Evolutionary conservation across 305 asterid species (phyloP).

Genomic region (Solanum aculeatissimum): DNA sequence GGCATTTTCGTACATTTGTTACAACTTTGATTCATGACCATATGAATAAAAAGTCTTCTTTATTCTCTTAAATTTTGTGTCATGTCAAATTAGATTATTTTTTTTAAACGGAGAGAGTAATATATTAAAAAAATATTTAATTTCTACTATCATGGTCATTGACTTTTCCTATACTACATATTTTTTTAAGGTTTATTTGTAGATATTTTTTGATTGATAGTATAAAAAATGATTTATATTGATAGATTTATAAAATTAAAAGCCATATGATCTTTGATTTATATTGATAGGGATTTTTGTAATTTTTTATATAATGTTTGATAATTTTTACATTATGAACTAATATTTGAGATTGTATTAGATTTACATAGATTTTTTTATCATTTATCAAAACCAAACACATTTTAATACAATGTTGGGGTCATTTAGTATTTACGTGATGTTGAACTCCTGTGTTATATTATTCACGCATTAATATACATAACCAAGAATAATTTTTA

Average conservation of each 20-base stretch:
- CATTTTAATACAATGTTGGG: background rate
- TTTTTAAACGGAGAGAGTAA: too few relatives aligned
- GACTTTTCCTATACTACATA: fast-evolving
- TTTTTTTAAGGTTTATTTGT: background rate
- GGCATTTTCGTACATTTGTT: too few relatives aligned
- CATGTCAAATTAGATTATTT: too few relatives aligned
- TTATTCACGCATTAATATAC: too few relatives aligned
- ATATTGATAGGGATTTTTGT: background rate
- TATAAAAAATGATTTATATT: background rate
- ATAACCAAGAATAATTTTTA: too few relatives aligned
- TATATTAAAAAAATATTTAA: too few relatives aligned
- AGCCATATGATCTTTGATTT: background rate
- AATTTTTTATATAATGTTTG: background rate
- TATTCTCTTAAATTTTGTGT: too few relatives aligned
- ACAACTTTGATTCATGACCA: too few relatives aligned
- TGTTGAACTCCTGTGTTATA: too few relatives aligned
- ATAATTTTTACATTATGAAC: background rate
- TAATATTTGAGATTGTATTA: background rate
- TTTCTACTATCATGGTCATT: background rate
- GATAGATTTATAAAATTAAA: background rate
- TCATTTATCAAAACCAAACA: background rate
- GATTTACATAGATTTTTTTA: background rate
- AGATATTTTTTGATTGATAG: background rate
- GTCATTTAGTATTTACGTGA: background rate
- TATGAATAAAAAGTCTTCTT: too few relatives aligned